Percentiles rank a stretch among this genome's conserved stretches.
These are phyloP conservation scores for Lachancea mirantina DNA, from an alignment of 805 yeast species.

Conservation along the genomic window DNA sequence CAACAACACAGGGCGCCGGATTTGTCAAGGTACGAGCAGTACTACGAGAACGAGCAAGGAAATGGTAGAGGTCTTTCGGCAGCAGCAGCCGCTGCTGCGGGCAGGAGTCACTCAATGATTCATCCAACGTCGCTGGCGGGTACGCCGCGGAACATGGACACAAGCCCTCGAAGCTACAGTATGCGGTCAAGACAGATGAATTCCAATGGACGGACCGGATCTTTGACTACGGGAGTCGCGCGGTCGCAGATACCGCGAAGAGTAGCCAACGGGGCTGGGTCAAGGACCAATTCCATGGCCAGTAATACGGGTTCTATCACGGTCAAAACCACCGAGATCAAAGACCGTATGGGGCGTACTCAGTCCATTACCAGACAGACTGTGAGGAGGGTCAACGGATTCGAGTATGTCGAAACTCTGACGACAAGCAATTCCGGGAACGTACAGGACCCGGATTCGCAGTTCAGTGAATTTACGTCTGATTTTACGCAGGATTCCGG, in stretches of 20 bases:
- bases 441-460: constrained; percentile 23
- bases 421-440: constrained; percentile 31
- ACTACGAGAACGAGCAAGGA: constrained; percentile 22
- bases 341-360: constrained; percentile 46
- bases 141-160: neutral
- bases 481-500: constrained; percentile 6
- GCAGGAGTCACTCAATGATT: constrained; percentile 14
- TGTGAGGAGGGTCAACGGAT: constrained; percentile 42
- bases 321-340: constrained; percentile 44
- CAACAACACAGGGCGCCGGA: constrained; percentile 31
- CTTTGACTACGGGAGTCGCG: neutral
- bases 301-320: constrained; percentile 26
- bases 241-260: constrained; percentile 1
- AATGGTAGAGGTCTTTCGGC: constrained; percentile 19
- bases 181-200: neutral
- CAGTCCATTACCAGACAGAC: constrained; percentile 50
- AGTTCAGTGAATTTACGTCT: constrained; percentile 25
- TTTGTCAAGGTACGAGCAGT: constrained; percentile 32
- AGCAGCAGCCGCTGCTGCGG: constrained; percentile 29
- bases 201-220: neutral
- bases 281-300: constrained; percentile 21
- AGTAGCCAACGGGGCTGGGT: constrained; percentile 5
- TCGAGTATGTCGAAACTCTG: constrained; percentile 43
- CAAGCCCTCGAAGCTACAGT: constrained; percentile 6
- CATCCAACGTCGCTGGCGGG: neutral